These are phyloP conservation scores for Chlorella sp. DNA, from an alignment of 139 green algal genomes.

Conservation along the genomic window DNA sequence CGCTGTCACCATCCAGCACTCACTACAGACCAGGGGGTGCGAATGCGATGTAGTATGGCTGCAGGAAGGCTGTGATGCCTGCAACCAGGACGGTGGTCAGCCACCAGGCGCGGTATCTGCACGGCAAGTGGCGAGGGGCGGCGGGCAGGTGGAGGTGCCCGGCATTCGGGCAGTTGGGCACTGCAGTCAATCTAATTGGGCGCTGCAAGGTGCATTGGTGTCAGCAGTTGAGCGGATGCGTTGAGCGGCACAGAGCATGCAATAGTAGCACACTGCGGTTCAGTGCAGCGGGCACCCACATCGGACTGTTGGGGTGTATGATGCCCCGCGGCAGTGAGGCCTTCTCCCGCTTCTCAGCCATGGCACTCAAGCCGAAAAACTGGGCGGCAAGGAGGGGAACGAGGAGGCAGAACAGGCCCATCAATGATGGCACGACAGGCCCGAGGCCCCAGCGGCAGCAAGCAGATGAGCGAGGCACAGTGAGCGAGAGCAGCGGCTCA, in stretches of 20 bases:
- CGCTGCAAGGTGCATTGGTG: too few species aligned
- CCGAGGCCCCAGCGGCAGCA: too few species aligned
- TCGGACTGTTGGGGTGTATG: conserved; percentile 17
- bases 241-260: too few species aligned
- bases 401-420: too few species aligned
- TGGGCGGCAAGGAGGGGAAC: neutral
- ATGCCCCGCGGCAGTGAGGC: conserved; percentile 2
- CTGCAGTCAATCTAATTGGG: too few species aligned
- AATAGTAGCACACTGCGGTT: too few species aligned
- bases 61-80: conserved; percentile 37
- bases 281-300: neutral
- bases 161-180: too few species aligned
- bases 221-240: too few species aligned
- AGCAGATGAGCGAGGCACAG: too few species aligned
- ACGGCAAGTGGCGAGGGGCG: neutral
- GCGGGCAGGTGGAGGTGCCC: neutral
- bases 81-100: conserved; percentile 30
- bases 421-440: too few species aligned
- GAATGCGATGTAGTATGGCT: conserved; percentile 39
- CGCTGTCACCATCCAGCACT: too few species aligned
- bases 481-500: neutral
- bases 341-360: neutral
- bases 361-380: conserved; percentile 21
- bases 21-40: conserved; percentile 26
- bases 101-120: conserved; percentile 32